Evolutionary conservation across 495 filamentous ascomycete genomes (phyloP).

Genomic region (Massariosphaeria phaeospora): DNA sequence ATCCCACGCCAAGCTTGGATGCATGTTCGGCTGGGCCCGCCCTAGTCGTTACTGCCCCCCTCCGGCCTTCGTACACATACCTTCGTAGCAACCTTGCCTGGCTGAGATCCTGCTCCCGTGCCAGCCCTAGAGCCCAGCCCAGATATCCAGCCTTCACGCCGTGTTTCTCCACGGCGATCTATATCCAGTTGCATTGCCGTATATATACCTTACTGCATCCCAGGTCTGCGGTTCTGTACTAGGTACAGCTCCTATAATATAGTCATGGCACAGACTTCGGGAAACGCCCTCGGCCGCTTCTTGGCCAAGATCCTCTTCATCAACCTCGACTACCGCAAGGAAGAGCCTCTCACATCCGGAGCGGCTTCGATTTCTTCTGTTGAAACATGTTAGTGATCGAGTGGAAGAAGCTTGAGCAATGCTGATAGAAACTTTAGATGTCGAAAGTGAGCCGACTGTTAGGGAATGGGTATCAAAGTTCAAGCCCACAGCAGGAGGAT

Average conservation of each 20-base stretch:
- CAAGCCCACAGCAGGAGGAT: slow-evolving; percentile 51
- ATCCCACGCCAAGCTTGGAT: slow-evolving; percentile 22
- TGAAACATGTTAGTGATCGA: no score
- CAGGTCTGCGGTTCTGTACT: not conserved
- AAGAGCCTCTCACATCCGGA: slow-evolving; percentile 14
- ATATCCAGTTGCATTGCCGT: not conserved
- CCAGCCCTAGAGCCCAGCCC: not conserved
- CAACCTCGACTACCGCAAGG: slow-evolving; percentile 28
- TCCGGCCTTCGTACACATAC: not conserved
- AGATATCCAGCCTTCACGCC: not conserved
- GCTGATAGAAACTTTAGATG: no score
- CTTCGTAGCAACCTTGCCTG: no score
- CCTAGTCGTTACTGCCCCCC: not conserved
- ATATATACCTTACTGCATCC: slow-evolving; percentile 9
- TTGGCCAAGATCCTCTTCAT: slow-evolving; percentile 24
- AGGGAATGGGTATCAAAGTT: slow-evolving; percentile 64
- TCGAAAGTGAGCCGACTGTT: slow-evolving; percentile 73
- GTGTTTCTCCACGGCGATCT: slow-evolving; percentile 5
- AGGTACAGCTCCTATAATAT: slow-evolving; percentile 5
- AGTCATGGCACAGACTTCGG: slow-evolving; percentile 9
- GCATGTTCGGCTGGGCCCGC: slow-evolving; percentile 1
- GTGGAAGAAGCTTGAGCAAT: no score
- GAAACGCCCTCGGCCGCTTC: slow-evolving; percentile 5
- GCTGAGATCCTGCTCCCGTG: slow-evolving; percentile 1
- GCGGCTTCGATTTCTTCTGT: slow-evolving; percentile 14